Evolutionary conservation across 169 alveolate genomes (phyloP), one percentile per base, ranked within the genome.

Genomic region (Miamiensis avidus): DNA sequence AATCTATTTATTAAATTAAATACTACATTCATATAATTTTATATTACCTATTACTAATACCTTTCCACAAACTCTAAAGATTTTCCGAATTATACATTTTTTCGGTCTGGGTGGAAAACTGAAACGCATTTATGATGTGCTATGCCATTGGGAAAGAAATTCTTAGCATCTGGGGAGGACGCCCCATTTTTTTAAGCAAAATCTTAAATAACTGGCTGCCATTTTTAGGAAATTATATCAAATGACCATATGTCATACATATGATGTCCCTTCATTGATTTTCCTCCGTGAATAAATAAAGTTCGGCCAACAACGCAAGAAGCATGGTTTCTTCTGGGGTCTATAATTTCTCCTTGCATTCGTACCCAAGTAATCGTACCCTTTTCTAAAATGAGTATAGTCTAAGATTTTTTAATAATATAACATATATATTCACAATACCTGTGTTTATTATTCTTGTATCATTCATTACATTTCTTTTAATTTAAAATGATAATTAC

Each of bases 271-370:
- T 33, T 77, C 33, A 33, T 16, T 25, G 31, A 32, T 33, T 33
- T 0, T 16, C 82, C 82, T 25, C 82, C 82, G 28, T 77, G 72
- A 26, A 77, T 77, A 0, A 77, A 33, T 20, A 77, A 31, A 25
- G 34, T 32, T 77, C 72, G 31, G 0, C 82, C 82, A 11, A 77
- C 72, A 25, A 33, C 31, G 27, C 65, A 77, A 33, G 65, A 30
- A 27, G 72, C 82, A 32, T 64, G 64, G 1, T 77, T 77, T 31
- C 72, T 77, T 33, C 82, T 77, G 11, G 82, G 82, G 15, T 77
- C 82, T 77, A 33, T 30, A 0, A 77, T 77, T 32, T 77, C 82
- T 77, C 82, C 82, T 29, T n/a, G n/a, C n/a, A n/a, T n/a, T n/a
- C n/a, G n/a, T n/a, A n/a, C n/a, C n/a, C n/a, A n/a, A n/a, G n/a